Evolutionary conservation across 2,329 filamentous ascomycete genomes (phyloP), one percentile per base, ranked within the genome.

Genomic region (Aureobasidium melanogenum): DNA sequence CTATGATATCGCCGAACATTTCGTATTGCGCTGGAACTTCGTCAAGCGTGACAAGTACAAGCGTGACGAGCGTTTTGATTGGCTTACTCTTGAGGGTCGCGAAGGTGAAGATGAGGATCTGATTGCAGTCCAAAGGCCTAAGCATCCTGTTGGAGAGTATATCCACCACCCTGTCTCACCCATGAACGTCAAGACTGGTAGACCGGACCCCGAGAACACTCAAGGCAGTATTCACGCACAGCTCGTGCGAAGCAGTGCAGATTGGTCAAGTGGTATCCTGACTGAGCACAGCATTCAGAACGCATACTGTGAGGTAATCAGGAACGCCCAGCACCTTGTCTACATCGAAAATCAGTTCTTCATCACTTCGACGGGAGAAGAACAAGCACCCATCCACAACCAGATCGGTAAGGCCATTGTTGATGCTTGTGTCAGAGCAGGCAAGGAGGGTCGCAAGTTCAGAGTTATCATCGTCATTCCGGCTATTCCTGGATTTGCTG

Each of bases 341-440:
- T 99, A 97, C 76, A 96, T 99, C 63, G 94, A 99, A 73, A 97
- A 97, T 69, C 94, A 99, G 69, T 97, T 97, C 78, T 99, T 97
- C 80, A 97, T 95, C 71, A 95, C 91, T 1, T 89, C 94, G 0
- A 97, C 93, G 0, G 91, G 91, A 9, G 87, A 94, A n/a, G 75
- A 96, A 38, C 92, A 97, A 72, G 77, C 80, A 0, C 93, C 93
- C 0, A 84, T 97, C 26, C 86, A 91, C 73, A 99, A 99, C 71
- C 88, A 85, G 19, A 88, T 99, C 58, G 94, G 94, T 14, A 81
- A 81, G 8, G 87, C 94, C 2, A 96, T 99, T 59, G 94, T 97
- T 2, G 91, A 99, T 61, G 92, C 93, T 0, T 87, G 91, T 28
- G 84, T 97, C 3, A 82, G 83, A 36, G 93, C 94, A 5, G 85